Evolutionary conservation across 495 filamentous ascomycete genomes (phyloP), one percentile per base, ranked within the genome.

Genomic region (Aspergillus indologenus): DNA sequence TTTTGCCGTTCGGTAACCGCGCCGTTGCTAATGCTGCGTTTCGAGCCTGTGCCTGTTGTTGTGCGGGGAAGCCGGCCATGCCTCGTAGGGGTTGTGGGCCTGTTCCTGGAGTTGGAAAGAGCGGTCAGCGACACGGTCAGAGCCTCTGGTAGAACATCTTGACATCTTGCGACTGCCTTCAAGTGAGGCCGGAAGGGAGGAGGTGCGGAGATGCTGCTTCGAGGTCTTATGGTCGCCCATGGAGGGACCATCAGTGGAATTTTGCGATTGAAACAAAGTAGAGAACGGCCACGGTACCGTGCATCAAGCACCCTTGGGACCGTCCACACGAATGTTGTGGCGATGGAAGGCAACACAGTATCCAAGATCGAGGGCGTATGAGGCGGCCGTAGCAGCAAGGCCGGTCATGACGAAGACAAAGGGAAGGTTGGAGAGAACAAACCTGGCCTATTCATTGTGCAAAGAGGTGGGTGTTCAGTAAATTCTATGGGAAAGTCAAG

Each of bases 1-100:
- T 75, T 74, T 90, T 89, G 52, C 87, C 87, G 62, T 89, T 89
- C 63, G 85, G 86, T 81, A 92, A 76, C 69, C 87, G 84, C 70
- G 74, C 80, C n/a, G 88, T 83, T 19, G 82, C 81, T 62, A 83
- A 59, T 47, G 76, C 74, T 55, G 74, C 68, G 67, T 78, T 81
- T 73, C 87, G 82, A 64, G 81, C 82, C 61, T 86, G 81, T 62
- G 84, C 79, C 71, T 85, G 76, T 71, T 80, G 85, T 75, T 86
- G 87, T 63, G 79, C 77, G 64, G 85, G 82, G 75, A 88, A 90
- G 60, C 82, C 85, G 57, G 86, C 84, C 76, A 90, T 85, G 70
- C 83, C 82, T 77, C 87, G 82, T 57, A 90, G 69, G 69, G 84
- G 77, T 75, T 87, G 87, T 61, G 85, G 87, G 69, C 84, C 81